These are phyloP conservation scores for Penicillium mononematosum DNA, from an alignment of 495 filamentous ascomycete species.

Conservation along the genomic window DNA sequence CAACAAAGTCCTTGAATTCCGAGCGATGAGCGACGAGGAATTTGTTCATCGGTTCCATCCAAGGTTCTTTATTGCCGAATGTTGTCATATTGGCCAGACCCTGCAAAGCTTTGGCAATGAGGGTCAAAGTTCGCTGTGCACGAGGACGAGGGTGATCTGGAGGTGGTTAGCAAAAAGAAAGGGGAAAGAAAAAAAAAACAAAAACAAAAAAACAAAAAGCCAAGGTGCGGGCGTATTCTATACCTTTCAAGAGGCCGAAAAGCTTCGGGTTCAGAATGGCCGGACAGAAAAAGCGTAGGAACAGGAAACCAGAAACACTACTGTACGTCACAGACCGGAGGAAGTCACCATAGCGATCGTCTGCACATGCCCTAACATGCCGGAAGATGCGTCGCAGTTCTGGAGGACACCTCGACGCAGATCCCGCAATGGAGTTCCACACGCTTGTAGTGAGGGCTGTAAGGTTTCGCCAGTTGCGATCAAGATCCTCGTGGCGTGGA, in stretches of 20 bases:
- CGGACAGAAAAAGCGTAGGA: slow-evolving; percentile 93
- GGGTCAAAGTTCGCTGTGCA: slow-evolving; percentile 86
- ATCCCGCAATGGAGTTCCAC: slow-evolving; percentile 78
- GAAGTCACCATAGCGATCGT: slow-evolving; percentile 96
- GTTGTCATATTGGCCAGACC: slow-evolving; percentile 89
- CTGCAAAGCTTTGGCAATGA: slow-evolving; percentile 95
- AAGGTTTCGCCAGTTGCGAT: slow-evolving; percentile 80
- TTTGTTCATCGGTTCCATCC: slow-evolving; percentile 99
- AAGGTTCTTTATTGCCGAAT: slow-evolving; percentile 92
- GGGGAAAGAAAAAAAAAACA: too few species aligned
- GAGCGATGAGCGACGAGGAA: slow-evolving; percentile 49
- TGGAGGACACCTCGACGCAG: slow-evolving; percentile 70
- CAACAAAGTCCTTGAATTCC: slow-evolving; percentile 84
- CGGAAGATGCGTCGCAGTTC: slow-evolving; percentile 87
- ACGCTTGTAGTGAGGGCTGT: slow-evolving; percentile 74
- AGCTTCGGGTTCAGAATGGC: slow-evolving; percentile 95
- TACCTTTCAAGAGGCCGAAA: slow-evolving; percentile 86
- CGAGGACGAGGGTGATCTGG: slow-evolving; percentile 80
- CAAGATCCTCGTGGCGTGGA: slow-evolving; percentile 67
- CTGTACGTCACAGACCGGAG: slow-evolving; percentile 90
- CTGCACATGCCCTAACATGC: slow-evolving; percentile 89
- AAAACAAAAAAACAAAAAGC: slow-evolving; percentile 5
- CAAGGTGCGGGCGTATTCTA: background rate
- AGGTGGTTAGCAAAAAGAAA: slow-evolving; percentile 15
- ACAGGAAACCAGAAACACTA: slow-evolving; percentile 94